Percentiles rank a stretch among this genome's conserved stretches.
Conservation (phyloP, 176 grass and related monocot genomes). For the Typha latifolia region DNA sequence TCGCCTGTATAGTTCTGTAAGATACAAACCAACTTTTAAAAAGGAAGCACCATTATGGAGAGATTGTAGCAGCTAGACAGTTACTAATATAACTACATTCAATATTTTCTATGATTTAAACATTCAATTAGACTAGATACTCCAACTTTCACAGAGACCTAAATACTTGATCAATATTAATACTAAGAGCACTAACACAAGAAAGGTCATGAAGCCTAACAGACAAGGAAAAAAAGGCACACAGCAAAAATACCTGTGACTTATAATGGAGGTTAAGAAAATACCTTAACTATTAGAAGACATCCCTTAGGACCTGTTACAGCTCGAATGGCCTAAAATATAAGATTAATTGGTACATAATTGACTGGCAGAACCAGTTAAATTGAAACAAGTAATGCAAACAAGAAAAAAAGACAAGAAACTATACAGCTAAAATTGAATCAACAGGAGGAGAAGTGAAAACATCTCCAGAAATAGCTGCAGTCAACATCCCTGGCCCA, state of each 20-base stretch:
- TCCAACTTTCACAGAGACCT: too few relatives aligned
- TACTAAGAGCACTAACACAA: too few relatives aligned
- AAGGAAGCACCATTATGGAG: slow-evolving; percentile 2
- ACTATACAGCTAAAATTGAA: slow-evolving; percentile 88
- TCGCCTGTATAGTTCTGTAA: slow-evolving; percentile 99
- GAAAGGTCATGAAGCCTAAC: too few relatives aligned
- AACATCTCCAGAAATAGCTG: slow-evolving; percentile 92
- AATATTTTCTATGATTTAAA: not conserved
- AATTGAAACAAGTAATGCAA: slow-evolving; percentile 10
- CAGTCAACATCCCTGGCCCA: slow-evolving; percentile 94
- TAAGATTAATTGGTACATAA: slow-evolving; percentile 15
- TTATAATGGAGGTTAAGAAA: slow-evolving; percentile 10
- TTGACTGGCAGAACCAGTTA: too few relatives aligned
- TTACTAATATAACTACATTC: not conserved
- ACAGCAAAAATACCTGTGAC: not conserved
- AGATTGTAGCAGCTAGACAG: not conserved
- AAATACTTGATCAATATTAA: too few relatives aligned
- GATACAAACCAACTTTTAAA: slow-evolving; percentile 23
- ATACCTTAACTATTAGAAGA: slow-evolving; percentile 96
- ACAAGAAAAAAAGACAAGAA: slow-evolving; percentile 7
- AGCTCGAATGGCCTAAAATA: slow-evolving; percentile 85
- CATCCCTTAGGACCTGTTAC: slow-evolving; percentile 94
- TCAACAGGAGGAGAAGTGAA: slow-evolving; percentile 88
- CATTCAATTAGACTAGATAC: too few relatives aligned
- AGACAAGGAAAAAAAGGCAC: too few relatives aligned